Evolutionary conservation across 2,329 filamentous ascomycete species (phyloP).

Genomic region (Torrubiellomyces zombiae): DNA sequence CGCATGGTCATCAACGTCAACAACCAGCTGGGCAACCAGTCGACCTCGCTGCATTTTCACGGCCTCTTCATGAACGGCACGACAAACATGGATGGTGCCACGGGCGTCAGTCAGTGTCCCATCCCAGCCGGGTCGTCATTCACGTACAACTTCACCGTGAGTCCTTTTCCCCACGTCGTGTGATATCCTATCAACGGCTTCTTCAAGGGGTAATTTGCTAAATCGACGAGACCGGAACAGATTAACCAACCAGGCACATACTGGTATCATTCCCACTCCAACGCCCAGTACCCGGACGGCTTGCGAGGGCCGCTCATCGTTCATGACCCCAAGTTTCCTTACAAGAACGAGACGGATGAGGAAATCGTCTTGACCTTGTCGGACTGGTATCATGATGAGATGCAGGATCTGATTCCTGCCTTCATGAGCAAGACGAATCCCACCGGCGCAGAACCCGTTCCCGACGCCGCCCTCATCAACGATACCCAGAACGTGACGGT

Average conservation of each 20-base stretch:
- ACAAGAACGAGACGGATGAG: slow-evolving; percentile 38
- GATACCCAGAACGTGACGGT: slow-evolving; percentile 47
- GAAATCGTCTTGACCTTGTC: slow-evolving; percentile 49
- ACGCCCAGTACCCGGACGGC: slow-evolving; percentile 55
- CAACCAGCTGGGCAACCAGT: slow-evolving; percentile 45
- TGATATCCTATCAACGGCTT: neutral
- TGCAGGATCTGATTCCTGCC: slow-evolving; percentile 24
- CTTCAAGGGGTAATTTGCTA: no score
- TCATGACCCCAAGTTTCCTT: slow-evolving; percentile 44
- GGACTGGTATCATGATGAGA: slow-evolving; percentile 53
- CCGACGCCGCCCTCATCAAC: slow-evolving; percentile 53
- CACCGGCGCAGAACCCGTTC: slow-evolving; percentile 46
- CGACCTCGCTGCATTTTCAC: slow-evolving; percentile 52
- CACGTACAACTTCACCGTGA: slow-evolving; percentile 52
- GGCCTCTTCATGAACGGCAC: slow-evolving; percentile 54
- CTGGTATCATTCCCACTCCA: slow-evolving; percentile 61
- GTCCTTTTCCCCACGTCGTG: slow-evolving; percentile 2
- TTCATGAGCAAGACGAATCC: slow-evolving; percentile 40
- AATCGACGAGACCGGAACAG: slow-evolving; percentile 16
- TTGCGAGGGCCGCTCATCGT: slow-evolving; percentile 47
- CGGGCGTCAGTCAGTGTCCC: slow-evolving; percentile 48
- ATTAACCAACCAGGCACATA: slow-evolving; percentile 54
- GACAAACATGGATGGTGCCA: slow-evolving; percentile 54
- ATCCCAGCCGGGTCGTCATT: slow-evolving; percentile 49
- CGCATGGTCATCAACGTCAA: slow-evolving; percentile 38